These are phyloP conservation scores for Triticum timopheevii DNA, from an alignment of 176 grass and related monocot genomes.

Conservation along the genomic window DNA sequence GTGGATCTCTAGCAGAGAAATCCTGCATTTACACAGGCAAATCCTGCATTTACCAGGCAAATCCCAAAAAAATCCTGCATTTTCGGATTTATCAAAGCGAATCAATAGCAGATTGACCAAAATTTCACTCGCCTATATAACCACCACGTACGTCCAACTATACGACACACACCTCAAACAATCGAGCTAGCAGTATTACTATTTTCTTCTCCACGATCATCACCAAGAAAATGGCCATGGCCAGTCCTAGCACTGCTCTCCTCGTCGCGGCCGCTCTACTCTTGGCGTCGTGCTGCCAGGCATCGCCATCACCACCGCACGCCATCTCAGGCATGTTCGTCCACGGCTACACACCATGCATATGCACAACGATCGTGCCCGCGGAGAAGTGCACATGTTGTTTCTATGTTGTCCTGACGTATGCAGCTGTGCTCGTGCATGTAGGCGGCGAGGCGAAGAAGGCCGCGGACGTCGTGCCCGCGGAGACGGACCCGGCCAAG, in stretches of 20 bases:
- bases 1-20: not conserved
- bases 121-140: not conserved
- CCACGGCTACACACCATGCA: not conserved
- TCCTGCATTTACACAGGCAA: not conserved
- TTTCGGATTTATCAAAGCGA: not conserved
- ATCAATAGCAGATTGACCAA: not conserved
- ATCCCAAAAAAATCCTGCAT: not conserved
- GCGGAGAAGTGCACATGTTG: not conserved
- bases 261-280: not conserved
- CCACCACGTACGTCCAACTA: not conserved
- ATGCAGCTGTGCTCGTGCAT: not conserved
- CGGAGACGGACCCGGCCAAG: not conserved
- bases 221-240: not conserved
- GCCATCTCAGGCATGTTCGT: not conserved
- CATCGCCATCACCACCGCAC: not conserved
- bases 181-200: not conserved
- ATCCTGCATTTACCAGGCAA: not conserved
- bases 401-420: not conserved
- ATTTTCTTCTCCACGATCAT: not conserved
- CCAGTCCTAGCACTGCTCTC: not conserved
- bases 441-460: not conserved
- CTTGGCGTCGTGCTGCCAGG: not conserved
- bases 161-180: not conserved
- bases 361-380: not conserved
- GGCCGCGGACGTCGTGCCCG: not conserved